A percentile compares a stretch with the other conserved stretches of the same genome.
Conservation (phyloP, 1,284 basidiomycete species). For the Ganoderma multipileum region DNA sequence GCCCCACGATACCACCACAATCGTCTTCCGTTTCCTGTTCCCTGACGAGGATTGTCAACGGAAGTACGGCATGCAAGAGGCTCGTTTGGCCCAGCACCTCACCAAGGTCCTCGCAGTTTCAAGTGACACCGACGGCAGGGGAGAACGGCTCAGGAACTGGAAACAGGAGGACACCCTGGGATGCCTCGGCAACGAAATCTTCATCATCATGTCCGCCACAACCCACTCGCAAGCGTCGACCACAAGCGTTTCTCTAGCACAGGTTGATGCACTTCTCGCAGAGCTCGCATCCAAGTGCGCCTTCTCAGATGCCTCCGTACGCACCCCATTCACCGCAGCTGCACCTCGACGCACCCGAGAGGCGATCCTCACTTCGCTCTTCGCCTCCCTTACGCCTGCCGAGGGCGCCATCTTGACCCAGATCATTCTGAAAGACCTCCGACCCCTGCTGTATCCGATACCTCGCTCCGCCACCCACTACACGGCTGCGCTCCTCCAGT, state of each 20-base stretch:
- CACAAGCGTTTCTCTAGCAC: slow-evolving; percentile 47
- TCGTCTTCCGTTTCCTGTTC: slow-evolving; percentile 78
- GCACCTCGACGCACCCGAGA: slow-evolving; percentile 41
- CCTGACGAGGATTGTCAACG: slow-evolving; percentile 78
- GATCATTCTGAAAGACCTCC: slow-evolving; percentile 85
- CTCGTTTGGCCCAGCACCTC: slow-evolving; percentile 62
- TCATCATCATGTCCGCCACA: slow-evolving; percentile 47
- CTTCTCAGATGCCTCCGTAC: slow-evolving; percentile 60
- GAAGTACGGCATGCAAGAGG: slow-evolving; percentile 80
- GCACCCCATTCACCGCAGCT: slow-evolving; percentile 32
- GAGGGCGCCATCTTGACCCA: slow-evolving; percentile 77
- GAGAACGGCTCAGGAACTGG: slow-evolving; percentile 56
- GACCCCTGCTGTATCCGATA: slow-evolving; percentile 77
- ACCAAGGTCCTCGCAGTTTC: slow-evolving; percentile 56
- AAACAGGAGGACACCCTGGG: slow-evolving; percentile 56
- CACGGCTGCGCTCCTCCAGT: slow-evolving; percentile 55
- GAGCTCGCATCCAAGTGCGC: slow-evolving; percentile 73
- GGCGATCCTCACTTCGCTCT: slow-evolving; percentile 60
- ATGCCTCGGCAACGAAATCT: slow-evolving; percentile 75
- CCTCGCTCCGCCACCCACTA: slow-evolving; percentile 51
- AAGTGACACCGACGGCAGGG: slow-evolving; percentile 31
- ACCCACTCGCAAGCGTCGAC: slow-evolving; percentile 32
- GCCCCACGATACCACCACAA: slow-evolving; percentile 54
- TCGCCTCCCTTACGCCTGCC: slow-evolving; percentile 57
- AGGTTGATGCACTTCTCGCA: slow-evolving; percentile 72